Evolutionary conservation across 306 rosid species (phyloP), one percentile per base, ranked within the genome.

Genomic region (Medicago lupulina): DNA sequence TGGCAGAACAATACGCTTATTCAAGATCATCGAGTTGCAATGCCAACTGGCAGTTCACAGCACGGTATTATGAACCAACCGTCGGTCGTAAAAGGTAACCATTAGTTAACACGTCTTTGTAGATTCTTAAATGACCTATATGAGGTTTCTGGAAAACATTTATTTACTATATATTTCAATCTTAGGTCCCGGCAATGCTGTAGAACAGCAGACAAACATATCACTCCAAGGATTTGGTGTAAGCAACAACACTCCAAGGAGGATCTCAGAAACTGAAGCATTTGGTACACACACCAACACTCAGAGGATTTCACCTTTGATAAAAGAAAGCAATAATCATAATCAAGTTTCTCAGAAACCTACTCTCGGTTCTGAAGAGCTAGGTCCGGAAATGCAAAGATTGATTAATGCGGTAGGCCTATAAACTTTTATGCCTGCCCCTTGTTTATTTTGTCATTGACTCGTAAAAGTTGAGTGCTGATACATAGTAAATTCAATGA

Each of bases 391-490:
- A 63, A 51, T 80, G 57, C 76, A 83, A 59, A 58, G 8, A 40
- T 54, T 83, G 19, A 16, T 83, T 59, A 51, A 71, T 43, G 74
- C 13, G 85, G 89, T 86, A 50, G 39, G 85, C 57, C 71, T 63
- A 49, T 8, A 19, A 74, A 76, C 58, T 57, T 50, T 2, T 57
- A 28, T 67, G 23, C 38, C 10, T 67, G 8, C 59, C 28, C 61
- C 79, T 38, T 63, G 36, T 53, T 23, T 66, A 3, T 68, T 46
- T 43, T 68, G 8, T 61, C 16, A 43, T 31, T 55, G 39, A 41
- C 50, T 34, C 58, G 36, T 67, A 57, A 76, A 54, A 21, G 39
- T 39, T 67, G 18, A 11, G 44, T 61, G 39, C 67, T 39, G 23
- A 55, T 59, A 4, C 62, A 47, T 17, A 44, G 58, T 44, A 69